Percentiles rank a stretch among this genome's conserved stretches.
These are phyloP conservation scores for Cetradonia linearis DNA, from an alignment of 495 filamentous ascomycete species.

Conservation along the genomic window DNA sequence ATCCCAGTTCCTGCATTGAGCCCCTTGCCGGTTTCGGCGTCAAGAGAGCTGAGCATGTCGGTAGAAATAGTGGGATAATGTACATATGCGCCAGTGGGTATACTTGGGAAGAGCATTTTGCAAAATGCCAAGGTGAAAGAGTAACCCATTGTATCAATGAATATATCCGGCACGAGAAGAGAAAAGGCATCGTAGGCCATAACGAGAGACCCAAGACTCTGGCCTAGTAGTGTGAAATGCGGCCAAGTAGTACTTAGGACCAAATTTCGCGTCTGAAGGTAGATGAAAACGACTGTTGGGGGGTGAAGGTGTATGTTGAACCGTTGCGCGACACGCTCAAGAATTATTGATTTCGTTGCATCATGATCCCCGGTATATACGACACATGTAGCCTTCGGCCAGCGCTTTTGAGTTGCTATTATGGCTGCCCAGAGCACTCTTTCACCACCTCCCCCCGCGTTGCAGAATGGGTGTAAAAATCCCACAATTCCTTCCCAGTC, in stretches of 20 bases:
- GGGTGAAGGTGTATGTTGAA: constrained; percentile 89
- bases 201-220: constrained; percentile 76
- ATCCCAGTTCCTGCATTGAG: constrained; percentile 72
- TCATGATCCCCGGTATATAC: constrained; percentile 95
- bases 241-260: constrained; percentile 78
- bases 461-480: constrained; percentile 88
- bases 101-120: constrained; percentile 68
- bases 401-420: constrained; percentile 77
- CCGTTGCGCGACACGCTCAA: constrained; percentile 69
- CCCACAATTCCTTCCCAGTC: constrained; percentile 79
- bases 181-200: constrained; percentile 90
- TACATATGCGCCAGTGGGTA: constrained; percentile 88
- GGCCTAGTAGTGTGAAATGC: constrained; percentile 87
- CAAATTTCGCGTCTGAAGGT: constrained; percentile 76
- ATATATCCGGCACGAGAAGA: constrained; percentile 83
- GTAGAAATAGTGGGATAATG: constrained; percentile 98
- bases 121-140: constrained; percentile 76
- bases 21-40: constrained; percentile 59
- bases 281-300: constrained; percentile 75
- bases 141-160: constrained; percentile 97
- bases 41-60: constrained; percentile 84
- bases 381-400: constrained; percentile 77
- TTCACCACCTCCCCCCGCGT: constrained; percentile 93
- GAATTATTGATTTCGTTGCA: constrained; percentile 64
- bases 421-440: constrained; percentile 95